Conservation (phyloP, 352 stramenopile genomes). For the Peronospora destructor region DNA sequence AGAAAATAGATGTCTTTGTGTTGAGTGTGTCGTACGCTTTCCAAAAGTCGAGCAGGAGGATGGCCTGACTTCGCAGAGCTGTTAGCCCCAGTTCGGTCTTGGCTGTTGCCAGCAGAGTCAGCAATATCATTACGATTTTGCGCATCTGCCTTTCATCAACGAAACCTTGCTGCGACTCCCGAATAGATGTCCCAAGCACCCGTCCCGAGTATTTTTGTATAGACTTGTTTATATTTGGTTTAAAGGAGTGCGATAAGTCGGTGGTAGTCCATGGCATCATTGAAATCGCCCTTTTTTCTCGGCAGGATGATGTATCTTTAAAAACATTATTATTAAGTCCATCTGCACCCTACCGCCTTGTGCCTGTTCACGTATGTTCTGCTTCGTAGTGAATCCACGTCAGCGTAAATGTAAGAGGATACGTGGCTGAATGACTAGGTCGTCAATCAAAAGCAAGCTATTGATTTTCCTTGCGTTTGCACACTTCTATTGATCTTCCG, state of each 20-base stretch:
- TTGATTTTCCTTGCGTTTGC: too few relatives aligned
- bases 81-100: not conserved
- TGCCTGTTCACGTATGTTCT: too few relatives aligned
- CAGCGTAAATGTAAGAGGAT: conserved; percentile 78
- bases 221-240: conserved; percentile 1
- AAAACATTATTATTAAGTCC: too few relatives aligned
- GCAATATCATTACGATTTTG: not conserved
- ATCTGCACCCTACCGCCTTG: too few relatives aligned
- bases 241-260: too few relatives aligned
- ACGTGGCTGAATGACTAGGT: conserved; percentile 65
- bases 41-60: not conserved
- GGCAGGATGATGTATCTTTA: too few relatives aligned
- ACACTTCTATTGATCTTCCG: conserved; percentile 46
- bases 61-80: not conserved
- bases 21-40: not conserved
- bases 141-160: not conserved
- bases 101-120: not conserved
- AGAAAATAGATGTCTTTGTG: too few relatives aligned
- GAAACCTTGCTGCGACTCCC: not conserved
- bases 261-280: too few relatives aligned
- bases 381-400: conserved; percentile 73
- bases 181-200: not conserved
- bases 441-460: conserved; percentile 63
- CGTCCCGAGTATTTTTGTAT: not conserved
- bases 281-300: too few relatives aligned